Evolutionary conservation across 2,329 filamentous ascomycete genomes (phyloP), one percentile per base, ranked within the genome.

Genomic region (Aspergillus uvarum): DNA sequence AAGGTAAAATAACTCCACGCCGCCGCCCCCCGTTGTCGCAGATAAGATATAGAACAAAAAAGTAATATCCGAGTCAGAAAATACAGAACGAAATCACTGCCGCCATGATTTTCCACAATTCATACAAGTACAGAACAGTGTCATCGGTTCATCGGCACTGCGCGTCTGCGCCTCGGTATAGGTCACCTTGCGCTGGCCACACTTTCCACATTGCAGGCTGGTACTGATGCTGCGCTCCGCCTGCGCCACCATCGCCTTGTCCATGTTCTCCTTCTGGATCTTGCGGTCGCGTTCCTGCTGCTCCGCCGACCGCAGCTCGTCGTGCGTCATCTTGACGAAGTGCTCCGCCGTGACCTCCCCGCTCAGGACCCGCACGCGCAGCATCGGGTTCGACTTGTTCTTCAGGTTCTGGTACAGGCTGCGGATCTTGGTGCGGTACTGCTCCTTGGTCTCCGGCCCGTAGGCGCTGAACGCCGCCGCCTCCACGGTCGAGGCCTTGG

Each of bases 101-200:
- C 74, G 71, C 79, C 79, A 81, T 47, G 79, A 77, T 68, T 81
- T 80, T 49, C 79, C 78, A 61, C 79, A 81, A 67, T 78, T 77
- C 69, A 79, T 53, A 65, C 79, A 81, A 47, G 79, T 80, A 67
- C 79, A 80, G 63, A 81, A 81, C 62, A 80, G 65, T 32, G 79
- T 81, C 79, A 81, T 81, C 71, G 94, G 94, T 80, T 98, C 95
- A 85, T 99, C 95, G 66, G 95, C 95, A 80, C 87, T 90, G 65
- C 95, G 85, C 16, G 95, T 99, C 82, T 99, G 95, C 4, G 95
- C 95, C 80, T 99, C 95, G 52, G 87, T 92, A 79, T 99, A 99
- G 77, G 89, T 92, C 73, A 98, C 95, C 82, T 92, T 93, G 82
- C 90, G 93, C 84, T 96, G 85, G 70, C 90, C 90, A 79, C 95